These are phyloP conservation scores for Trichomonascaceae sp. DNA, from an alignment of 1,139 yeast genomes.

Conservation along the genomic window DNA sequence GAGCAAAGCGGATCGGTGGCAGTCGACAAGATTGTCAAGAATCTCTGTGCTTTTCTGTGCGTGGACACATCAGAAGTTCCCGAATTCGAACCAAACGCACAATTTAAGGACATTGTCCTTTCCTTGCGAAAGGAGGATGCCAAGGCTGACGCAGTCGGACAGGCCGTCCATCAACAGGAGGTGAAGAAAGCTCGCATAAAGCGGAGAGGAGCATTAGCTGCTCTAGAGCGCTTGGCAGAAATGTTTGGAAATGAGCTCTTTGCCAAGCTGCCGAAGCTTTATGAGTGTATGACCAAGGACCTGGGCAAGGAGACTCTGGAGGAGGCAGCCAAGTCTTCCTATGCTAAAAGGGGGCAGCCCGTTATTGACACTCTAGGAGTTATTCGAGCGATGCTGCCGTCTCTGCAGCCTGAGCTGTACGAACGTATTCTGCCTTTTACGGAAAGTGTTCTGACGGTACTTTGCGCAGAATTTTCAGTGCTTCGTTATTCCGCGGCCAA, in stretches of 20 bases:
- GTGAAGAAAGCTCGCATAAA: slow-evolving; percentile 66
- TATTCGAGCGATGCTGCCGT: slow-evolving; percentile 59
- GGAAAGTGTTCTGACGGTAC: slow-evolving; percentile 44
- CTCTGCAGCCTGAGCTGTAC: slow-evolving; percentile 38
- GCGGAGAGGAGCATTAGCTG: slow-evolving; percentile 67
- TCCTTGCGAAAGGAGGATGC: slow-evolving; percentile 76
- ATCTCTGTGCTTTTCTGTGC: slow-evolving; percentile 84
- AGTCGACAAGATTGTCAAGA: slow-evolving; percentile 78
- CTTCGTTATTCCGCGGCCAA: slow-evolving; percentile 85
- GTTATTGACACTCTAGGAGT: slow-evolving; percentile 82
- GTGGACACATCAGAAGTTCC: slow-evolving; percentile 96
- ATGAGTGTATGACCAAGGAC: slow-evolving; percentile 56
- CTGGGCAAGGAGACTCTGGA: slow-evolving; percentile 19
- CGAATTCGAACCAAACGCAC: slow-evolving; percentile 62
- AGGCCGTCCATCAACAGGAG: slow-evolving; percentile 48
- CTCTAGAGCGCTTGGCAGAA: slow-evolving; percentile 40
- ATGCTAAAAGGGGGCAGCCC: slow-evolving; percentile 49
- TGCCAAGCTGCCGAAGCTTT: slow-evolving; percentile 52
- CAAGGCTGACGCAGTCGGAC: slow-evolving; percentile 53
- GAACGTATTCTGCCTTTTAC: slow-evolving; percentile 35
- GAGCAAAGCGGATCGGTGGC: slow-evolving; percentile 32
- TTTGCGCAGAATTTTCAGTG: slow-evolving; percentile 61
- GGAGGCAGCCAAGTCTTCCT: too few relatives aligned
- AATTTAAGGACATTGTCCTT: slow-evolving; percentile 43
- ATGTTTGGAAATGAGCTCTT: slow-evolving; percentile 46